Percentiles rank a stretch among this genome's conserved stretches.
phyloP scores from a whole-genome alignment of 805 yeast genomes.

The Tanozyma kutaoensis region DNA sequence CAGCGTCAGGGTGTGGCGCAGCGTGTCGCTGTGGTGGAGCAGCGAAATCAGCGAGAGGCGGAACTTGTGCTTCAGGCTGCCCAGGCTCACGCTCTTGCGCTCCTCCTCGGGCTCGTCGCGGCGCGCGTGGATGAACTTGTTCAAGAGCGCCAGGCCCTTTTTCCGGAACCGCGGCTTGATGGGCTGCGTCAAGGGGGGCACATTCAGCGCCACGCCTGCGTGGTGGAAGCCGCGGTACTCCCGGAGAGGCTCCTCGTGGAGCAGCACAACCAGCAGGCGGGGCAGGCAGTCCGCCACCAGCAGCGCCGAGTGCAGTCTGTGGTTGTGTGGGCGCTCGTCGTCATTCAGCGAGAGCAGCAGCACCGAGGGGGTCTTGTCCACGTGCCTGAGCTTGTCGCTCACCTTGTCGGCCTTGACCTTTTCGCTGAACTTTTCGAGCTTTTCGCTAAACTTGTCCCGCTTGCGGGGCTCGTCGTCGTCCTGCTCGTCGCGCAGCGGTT shows the following conservation, averaged over 20 bases:
- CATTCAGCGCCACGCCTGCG: slow-evolving; percentile 4
- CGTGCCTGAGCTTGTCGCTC: no score
- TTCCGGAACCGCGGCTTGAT: slow-evolving; percentile 32
- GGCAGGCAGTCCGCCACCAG: slow-evolving; percentile 1
- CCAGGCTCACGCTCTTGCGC: no score
- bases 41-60: no score
- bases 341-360: background rate
- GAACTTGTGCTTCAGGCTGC: no score
- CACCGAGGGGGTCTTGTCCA: background rate
- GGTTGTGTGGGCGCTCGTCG: slow-evolving; percentile 2
- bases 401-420: no score
- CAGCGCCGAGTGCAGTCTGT: slow-evolving; percentile 4
- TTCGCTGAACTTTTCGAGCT: no score
- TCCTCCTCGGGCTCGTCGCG: background rate
- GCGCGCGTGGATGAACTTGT: slow-evolving; percentile 21
- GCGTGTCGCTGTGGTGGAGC: no score
- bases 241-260: slow-evolving; percentile 3
- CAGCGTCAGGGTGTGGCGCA: no score
- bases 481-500: background rate
- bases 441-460: background rate
- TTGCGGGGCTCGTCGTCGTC: background rate
- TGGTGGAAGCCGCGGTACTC: slow-evolving; percentile 28
- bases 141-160: slow-evolving; percentile 21
- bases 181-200: slow-evolving; percentile 37
- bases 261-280: slow-evolving; percentile 1